These are phyloP conservation scores for Viola odorata DNA, from an alignment of 345 rosid species.

Conservation along the genomic window DNA sequence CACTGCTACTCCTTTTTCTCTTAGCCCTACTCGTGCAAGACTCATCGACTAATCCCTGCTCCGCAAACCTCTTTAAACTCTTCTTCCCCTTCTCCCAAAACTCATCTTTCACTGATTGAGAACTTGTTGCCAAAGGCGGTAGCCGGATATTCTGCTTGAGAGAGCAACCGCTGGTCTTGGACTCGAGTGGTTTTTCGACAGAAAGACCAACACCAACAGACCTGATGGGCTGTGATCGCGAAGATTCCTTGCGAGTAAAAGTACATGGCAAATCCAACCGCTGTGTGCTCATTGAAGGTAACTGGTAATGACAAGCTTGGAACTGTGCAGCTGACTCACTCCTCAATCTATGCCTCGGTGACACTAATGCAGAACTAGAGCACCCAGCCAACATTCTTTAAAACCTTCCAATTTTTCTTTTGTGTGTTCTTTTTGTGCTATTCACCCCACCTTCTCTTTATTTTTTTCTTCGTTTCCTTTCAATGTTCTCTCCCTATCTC, in stretches of 20 bases:
- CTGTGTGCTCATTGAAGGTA: slow-evolving; percentile 92
- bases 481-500: slow-evolving; percentile 33
- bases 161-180: slow-evolving; percentile 53
- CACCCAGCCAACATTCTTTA: slow-evolving; percentile 99
- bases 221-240: slow-evolving; percentile 60
- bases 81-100: slow-evolving; percentile 67
- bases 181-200: slow-evolving; percentile 58
- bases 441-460: slow-evolving; percentile 48
- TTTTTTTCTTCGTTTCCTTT: slow-evolving; percentile 26
- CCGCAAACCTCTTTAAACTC: slow-evolving; percentile 82
- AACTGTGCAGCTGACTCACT: slow-evolving; percentile 82
- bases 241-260: slow-evolving; percentile 69
- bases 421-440: slow-evolving; percentile 10
- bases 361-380: slow-evolving; percentile 89
- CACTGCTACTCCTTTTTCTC: slow-evolving; percentile 50
- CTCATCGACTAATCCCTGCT: slow-evolving; percentile 50
- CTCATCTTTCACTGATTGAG: slow-evolving; percentile 42
- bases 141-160: slow-evolving; percentile 82
- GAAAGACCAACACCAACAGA: slow-evolving; percentile 63
- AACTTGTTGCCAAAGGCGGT: slow-evolving; percentile 73
- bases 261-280: slow-evolving; percentile 86
- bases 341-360: slow-evolving; percentile 97
- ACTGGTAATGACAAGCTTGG: slow-evolving; percentile 73
- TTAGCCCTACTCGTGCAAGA: slow-evolving; percentile 56
- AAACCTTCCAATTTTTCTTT: slow-evolving; percentile 32